These are phyloP conservation scores for Arthromyces matolae DNA, from an alignment of 768 basidiomycete species.

Conservation along the genomic window DNA sequence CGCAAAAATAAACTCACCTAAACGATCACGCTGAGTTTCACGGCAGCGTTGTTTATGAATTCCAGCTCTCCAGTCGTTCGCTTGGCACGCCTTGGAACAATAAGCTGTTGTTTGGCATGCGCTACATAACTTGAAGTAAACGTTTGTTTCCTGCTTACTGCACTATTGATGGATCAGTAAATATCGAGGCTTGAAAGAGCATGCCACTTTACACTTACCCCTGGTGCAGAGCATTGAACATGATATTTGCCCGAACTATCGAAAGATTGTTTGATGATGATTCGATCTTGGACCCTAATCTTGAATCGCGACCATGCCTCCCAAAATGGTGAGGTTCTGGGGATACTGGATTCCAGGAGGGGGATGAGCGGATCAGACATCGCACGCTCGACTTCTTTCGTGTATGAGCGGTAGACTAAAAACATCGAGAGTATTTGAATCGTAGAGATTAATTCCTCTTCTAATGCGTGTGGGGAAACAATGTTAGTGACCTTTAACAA, in stretches of 20 bases:
- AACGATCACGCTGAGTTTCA: neutral
- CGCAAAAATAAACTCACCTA: neutral
- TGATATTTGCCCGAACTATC: slow-evolving; percentile 5
- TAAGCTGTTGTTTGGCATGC: slow-evolving; percentile 4
- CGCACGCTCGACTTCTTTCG: neutral
- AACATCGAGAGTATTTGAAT: neutral
- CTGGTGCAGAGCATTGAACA: neutral
- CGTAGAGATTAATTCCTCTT: neutral
- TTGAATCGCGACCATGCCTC: neutral
- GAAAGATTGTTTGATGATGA: slow-evolving; percentile 1
- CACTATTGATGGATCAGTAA: slow-evolving; percentile 1
- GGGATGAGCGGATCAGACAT: slow-evolving; percentile 1
- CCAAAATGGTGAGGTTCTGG: neutral
- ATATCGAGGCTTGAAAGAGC: too few species aligned
- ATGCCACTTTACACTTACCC: neutral
- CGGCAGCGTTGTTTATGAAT: neutral
- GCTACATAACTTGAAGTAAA: slow-evolving; percentile 2
- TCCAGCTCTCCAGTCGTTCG: slow-evolving; percentile 3
- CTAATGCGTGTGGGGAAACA: neutral
- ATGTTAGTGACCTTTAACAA: too few species aligned
- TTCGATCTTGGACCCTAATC: neutral
- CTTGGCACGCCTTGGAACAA: slow-evolving; percentile 7
- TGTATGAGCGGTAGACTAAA: slow-evolving; percentile 6
- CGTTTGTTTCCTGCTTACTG: slow-evolving; percentile 1
- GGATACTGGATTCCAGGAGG: neutral